Conservation (phyloP, 345 rosid genomes). For the Moricandia moricandioides region DNA sequence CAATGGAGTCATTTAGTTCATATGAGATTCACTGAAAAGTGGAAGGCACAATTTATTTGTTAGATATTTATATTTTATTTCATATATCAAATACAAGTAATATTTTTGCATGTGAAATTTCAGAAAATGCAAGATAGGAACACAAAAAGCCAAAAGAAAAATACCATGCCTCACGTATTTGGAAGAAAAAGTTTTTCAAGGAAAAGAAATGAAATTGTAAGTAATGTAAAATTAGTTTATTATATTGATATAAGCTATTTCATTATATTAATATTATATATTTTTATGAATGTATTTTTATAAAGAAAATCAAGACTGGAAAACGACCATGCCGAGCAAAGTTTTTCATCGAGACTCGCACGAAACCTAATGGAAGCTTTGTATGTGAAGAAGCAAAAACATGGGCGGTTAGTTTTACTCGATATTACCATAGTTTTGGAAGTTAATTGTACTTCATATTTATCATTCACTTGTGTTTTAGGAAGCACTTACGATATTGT, state of each 20-base stretch:
- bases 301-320: not conserved
- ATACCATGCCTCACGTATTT: not conserved
- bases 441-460: not conserved
- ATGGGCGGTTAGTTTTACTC: not conserved
- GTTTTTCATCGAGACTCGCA: not conserved
- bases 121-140: not conserved
- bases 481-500: not conserved
- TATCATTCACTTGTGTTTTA: not conserved
- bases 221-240: not conserved
- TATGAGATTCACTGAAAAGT: not conserved
- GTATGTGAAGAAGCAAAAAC: not conserved
- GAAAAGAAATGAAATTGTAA: not conserved
- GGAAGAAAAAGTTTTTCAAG: not conserved
- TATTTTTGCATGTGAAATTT: not conserved
- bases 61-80: not conserved
- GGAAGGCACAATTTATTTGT: not conserved
- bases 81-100: not conserved
- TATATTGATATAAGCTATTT: not conserved
- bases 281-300: not conserved
- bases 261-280: not conserved
- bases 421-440: not conserved
- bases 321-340: not conserved
- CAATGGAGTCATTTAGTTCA: not conserved
- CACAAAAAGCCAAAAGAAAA: not conserved
- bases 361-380: not conserved